phyloP scores from a whole-genome alignment of 1,284 basidiomycete genomes.

The Coniophora puteana region DNA sequence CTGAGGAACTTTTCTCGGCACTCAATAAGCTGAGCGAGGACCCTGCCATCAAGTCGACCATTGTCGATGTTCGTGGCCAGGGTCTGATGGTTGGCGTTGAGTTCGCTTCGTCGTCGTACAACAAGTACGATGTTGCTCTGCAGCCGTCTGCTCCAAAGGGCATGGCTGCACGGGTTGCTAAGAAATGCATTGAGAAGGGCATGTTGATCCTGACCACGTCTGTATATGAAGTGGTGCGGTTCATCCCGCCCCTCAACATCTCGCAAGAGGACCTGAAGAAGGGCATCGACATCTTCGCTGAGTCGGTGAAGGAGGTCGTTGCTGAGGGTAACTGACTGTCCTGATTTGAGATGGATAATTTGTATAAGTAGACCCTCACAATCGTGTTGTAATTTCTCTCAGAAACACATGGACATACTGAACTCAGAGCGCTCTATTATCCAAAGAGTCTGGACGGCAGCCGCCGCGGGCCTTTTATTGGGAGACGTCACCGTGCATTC shows the following conservation, averaged over 20 bases:
- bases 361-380: neutral
- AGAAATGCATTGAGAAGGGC: conserved; percentile 80
- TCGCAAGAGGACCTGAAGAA: conserved; percentile 56
- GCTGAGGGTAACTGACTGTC: conserved; percentile 33
- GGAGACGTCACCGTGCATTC: no score
- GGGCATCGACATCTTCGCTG: conserved; percentile 56
- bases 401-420: neutral
- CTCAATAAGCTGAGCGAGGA: conserved; percentile 56
- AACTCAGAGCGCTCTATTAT: no score
- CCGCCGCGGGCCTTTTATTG: no score
- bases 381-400: neutral
- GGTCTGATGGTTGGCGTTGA: conserved; percentile 85
- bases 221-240: conserved; percentile 76
- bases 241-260: conserved; percentile 74
- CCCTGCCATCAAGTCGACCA: conserved; percentile 46
- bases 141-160: conserved; percentile 48
- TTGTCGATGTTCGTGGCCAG: conserved; percentile 75
- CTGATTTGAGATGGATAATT: conserved; percentile 1
- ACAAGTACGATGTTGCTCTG: conserved; percentile 41
- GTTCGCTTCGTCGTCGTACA: conserved; percentile 60
- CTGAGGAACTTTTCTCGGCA: conserved; percentile 64
- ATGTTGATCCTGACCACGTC: conserved; percentile 80
- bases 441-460: no score
- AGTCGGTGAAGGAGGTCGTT: conserved; percentile 63
- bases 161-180: conserved; percentile 74